Evolutionary conservation across 495 filamentous ascomycete species (phyloP).

Genomic region (Hypoxylon cercidicola): DNA sequence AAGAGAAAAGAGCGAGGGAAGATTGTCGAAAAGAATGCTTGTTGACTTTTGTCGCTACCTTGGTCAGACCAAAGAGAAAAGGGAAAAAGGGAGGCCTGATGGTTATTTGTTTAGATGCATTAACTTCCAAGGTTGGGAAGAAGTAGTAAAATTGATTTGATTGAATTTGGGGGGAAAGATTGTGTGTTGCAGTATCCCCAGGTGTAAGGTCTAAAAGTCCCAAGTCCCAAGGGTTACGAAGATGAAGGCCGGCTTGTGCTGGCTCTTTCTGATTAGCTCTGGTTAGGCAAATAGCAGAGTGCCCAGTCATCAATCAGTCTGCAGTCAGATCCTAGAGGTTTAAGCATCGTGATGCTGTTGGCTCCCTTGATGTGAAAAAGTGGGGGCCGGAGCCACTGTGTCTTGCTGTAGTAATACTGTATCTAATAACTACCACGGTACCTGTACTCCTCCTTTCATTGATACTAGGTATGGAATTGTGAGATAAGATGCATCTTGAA

Average conservation of each 20-base stretch:
- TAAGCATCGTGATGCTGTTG: not conserved
- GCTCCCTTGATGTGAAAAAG: conserved; percentile 14
- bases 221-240: too few species aligned
- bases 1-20: conserved; percentile 16
- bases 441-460: not conserved
- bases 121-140: not conserved
- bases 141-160: conserved; percentile 10
- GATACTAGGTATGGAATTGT: too few species aligned
- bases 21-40: conserved; percentile 22
- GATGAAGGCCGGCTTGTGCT: not conserved
- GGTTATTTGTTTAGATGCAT: conserved; percentile 7
- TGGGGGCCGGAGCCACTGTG: conserved; percentile 7
- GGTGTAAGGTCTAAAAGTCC: not conserved
- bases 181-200: too few species aligned
- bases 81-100: not conserved
- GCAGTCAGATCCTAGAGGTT: too few species aligned
- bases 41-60: conserved; percentile 30
- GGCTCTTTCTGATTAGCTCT: too few species aligned
- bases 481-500: not conserved
- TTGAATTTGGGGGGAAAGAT: too few species aligned
- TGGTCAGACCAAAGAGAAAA: not conserved
- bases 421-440: not conserved
- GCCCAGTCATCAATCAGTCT: conserved; percentile 12
- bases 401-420: conserved; percentile 22
- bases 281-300: conserved; percentile 19